Conservation (phyloP, 345 rosid species). For the Euphorbia tirucalli region DNA sequence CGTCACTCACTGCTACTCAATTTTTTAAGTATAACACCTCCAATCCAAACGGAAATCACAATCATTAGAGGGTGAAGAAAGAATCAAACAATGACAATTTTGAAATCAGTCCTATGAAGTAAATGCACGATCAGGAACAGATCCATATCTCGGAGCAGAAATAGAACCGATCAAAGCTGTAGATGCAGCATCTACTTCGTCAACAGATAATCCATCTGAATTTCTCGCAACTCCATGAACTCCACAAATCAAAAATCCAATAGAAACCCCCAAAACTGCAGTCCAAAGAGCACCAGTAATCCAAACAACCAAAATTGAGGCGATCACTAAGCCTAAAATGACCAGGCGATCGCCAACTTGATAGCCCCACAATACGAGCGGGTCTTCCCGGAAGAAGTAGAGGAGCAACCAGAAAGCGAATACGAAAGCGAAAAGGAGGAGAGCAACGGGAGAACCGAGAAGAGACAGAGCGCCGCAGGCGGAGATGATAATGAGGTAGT, state of each 20-base stretch:
- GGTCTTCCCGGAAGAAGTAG: constrained; percentile 41
- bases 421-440: constrained; percentile 27
- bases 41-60: background rate
- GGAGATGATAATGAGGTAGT: constrained; percentile 38
- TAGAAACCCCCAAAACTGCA: constrained; percentile 29
- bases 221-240: constrained; percentile 34
- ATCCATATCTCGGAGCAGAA: constrained; percentile 9
- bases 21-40: background rate
- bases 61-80: background rate
- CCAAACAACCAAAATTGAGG: constrained; percentile 36
- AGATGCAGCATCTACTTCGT: constrained; percentile 28
- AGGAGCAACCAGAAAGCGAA: constrained; percentile 40
- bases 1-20: background rate
- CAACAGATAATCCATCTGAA: constrained; percentile 33
- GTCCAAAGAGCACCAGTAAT: constrained; percentile 24
- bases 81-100: constrained; percentile 8
- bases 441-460: constrained; percentile 29
- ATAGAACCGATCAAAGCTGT: constrained; percentile 27
- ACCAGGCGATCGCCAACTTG: constrained; percentile 32
- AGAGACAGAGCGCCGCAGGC: constrained; percentile 33
- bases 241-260: constrained; percentile 30
- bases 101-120: background rate
- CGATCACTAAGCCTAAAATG: constrained; percentile 25
- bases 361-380: constrained; percentile 33
- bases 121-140: constrained; percentile 2